Conservation (phyloP, 2,329 filamentous ascomycete species). For the Xylariales sp. region DNA sequence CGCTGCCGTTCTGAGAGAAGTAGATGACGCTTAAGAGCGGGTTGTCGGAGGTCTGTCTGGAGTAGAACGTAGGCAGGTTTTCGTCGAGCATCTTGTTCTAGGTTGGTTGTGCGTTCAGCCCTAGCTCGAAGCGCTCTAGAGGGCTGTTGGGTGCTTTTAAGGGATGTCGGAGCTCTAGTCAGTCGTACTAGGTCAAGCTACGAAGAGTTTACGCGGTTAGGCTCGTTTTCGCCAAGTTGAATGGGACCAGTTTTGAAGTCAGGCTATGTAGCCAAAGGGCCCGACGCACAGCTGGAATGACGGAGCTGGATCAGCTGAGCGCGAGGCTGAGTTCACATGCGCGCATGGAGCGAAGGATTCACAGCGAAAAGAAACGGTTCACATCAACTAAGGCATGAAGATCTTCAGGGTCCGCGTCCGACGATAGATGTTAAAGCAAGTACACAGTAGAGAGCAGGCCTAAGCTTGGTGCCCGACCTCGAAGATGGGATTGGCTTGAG, state of each 20-base stretch:
- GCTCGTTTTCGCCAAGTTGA: no score
- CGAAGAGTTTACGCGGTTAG: no score
- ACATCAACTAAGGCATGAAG: no score
- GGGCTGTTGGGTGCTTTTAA: neutral
- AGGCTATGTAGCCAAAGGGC: neutral
- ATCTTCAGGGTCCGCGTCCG: no score
- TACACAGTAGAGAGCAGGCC: no score
- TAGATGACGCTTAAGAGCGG: slow-evolving; percentile 53
- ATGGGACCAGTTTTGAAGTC: no score
- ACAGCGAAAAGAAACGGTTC: no score
- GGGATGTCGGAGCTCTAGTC: neutral
- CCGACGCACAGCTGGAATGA: no score
- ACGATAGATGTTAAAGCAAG: no score
- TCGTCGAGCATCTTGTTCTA: slow-evolving; percentile 73
- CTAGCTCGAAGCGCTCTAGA: neutral
- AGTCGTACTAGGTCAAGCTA: no score
- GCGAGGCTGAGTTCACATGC: slow-evolving; percentile 4
- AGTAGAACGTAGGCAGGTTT: slow-evolving; percentile 73
- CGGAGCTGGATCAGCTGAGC: slow-evolving; percentile 3
- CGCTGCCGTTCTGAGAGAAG: slow-evolving; percentile 69
- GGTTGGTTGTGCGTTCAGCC: neutral
- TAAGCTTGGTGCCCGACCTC: no score
- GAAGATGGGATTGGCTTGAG: no score
- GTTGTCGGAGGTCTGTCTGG: slow-evolving; percentile 47
- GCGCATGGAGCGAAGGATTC: neutral